Percentiles rank a stretch among this genome's conserved stretches.
phyloP scores from a whole-genome alignment of 805 yeast species.

The Ogataea salicorniae region DNA sequence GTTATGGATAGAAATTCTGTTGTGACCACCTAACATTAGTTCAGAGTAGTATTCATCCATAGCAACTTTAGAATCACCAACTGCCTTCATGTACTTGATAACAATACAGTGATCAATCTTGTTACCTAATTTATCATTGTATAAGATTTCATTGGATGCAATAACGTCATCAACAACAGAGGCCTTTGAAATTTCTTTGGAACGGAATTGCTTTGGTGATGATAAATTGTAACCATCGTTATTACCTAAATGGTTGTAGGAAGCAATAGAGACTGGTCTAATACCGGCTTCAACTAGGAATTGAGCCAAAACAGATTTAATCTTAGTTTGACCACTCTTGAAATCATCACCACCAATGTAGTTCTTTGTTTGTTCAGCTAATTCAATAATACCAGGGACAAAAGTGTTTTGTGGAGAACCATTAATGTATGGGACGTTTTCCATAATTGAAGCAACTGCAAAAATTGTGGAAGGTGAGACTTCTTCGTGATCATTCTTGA shows the following conservation, averaged over 20 bases:
- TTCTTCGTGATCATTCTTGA: constrained; percentile 76
- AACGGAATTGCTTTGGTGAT: constrained; percentile 89
- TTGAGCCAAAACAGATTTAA: constrained; percentile 95
- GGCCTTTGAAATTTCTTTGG: constrained; percentile 90
- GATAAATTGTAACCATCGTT: constrained; percentile 91
- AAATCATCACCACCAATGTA: constrained; percentile 97
- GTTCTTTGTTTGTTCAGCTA: constrained; percentile 70
- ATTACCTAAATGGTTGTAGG: constrained; percentile 94
- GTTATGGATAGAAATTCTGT: constrained; percentile 88
- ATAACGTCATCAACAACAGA: constrained; percentile 94
- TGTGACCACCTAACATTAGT: constrained; percentile 96
- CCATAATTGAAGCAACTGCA: constrained; percentile 89
- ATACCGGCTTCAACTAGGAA: constrained; percentile 96
- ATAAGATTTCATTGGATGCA: constrained; percentile 77
- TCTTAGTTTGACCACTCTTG: constrained; percentile 93
- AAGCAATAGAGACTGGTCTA: constrained; percentile 89
- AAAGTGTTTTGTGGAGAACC: constrained; percentile 98
- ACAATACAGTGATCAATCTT: constrained; percentile 91
- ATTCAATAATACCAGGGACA: constrained; percentile 89
- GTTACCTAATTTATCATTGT: constrained; percentile 73
- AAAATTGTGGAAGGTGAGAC: constrained; percentile 90
- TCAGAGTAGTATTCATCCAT: constrained; percentile 98
- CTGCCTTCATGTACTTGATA: constrained; percentile 89
- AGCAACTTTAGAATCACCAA: constrained; percentile 94
- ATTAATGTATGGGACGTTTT: constrained; percentile 83